Conservation (phyloP, 1,139 yeast species). For the Pichia sp. region DNA sequence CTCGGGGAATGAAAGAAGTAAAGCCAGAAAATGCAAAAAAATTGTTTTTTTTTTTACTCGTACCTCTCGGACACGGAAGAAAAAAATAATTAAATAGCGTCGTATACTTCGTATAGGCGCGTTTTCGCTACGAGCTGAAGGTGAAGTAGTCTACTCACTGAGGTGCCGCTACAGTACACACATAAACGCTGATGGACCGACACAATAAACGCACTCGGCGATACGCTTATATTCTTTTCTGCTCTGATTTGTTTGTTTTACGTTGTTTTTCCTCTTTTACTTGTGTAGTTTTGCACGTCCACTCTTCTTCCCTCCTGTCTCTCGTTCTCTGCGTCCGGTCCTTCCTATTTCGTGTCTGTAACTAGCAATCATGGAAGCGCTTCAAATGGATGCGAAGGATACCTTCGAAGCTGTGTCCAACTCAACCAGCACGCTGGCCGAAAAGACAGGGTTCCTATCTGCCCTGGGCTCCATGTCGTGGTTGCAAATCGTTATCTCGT, state of each 20-base stretch:
- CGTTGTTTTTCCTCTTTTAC: background rate
- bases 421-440: conserved; percentile 6
- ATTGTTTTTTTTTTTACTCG: background rate
- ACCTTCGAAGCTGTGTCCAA: conserved; percentile 8
- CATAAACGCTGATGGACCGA: background rate
- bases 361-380: conserved; percentile 7
- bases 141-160: background rate
- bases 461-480: conserved; percentile 32
- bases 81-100: background rate
- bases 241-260: background rate
- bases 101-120: background rate
- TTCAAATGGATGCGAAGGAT: conserved; percentile 1
- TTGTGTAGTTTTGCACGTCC: background rate
- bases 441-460: background rate
- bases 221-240: background rate
- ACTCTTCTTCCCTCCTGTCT: background rate
- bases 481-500: conserved; percentile 50
- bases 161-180: background rate
- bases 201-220: background rate
- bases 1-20: background rate
- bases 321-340: background rate
- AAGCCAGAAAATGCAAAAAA: no score
- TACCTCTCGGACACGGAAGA: conserved; percentile 1
- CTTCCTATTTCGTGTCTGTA: background rate
- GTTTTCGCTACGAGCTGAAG: background rate